Evolutionary conservation across 2,329 filamentous ascomycete genomes (phyloP), one percentile per base, ranked within the genome.

Genomic region (Cytospora piceicola): DNA sequence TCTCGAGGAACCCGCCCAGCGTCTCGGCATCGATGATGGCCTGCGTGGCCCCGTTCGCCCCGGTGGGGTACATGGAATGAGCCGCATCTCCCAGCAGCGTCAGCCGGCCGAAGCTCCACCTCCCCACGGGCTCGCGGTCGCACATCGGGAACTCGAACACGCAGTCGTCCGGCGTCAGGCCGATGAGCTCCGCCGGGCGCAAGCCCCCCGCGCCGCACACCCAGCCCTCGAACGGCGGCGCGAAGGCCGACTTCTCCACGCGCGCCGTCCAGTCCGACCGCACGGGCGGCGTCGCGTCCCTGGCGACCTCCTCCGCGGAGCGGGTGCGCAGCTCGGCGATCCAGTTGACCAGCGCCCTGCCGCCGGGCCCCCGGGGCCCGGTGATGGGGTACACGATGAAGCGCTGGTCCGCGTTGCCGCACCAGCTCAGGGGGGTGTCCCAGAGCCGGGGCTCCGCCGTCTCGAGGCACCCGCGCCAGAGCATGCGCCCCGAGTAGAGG

Each of bases 81-180:
- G 78, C 79, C 4, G 77, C 75, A 68, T 81, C 78, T 17, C 79
- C 78, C 2, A 80, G 66, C n/a, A 80, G 68, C 11, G 78, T 77
- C 58, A 78, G 42, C 15, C 73, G 69, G 7, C 75, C 76, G 64
- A 75, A 76, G 39, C 69, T 76, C 79, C 79, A 81, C 20, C 74
- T 72, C 17, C 75, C 73, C 0, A 80, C 74, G 0, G 79, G 69
- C 60, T 73, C 59, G 11, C 79, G 75, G 66, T 81, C 79, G 63
- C 78, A 79, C 79, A 81, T 81, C 30, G 80, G 79, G 61, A 80
- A 81, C 68, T 81, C 80, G 58, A 76, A 80, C 0, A 81, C 77
- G 52, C 75, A 78, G 6, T 78, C 75, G 4, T 79, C 81, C 51
- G 71, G 73, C 32, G 75, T 80, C 65, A 81, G 65, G 51, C 62